These are phyloP conservation scores for Leersia perrieri DNA, from an alignment of 176 grass and related monocot species.

Conservation along the genomic window DNA sequence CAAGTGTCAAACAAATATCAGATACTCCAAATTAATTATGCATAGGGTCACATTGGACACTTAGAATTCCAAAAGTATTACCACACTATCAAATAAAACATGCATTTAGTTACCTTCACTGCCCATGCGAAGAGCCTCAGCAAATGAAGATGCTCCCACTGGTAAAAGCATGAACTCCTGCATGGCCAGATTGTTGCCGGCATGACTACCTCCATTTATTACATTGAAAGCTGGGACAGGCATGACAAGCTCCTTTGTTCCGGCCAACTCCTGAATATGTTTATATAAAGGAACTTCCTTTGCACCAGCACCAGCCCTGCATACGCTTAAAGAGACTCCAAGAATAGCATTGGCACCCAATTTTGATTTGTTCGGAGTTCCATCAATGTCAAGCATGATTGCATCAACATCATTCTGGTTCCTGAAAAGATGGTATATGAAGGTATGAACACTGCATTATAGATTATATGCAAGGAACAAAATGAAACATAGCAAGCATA, in stretches of 20 bases:
- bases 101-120: slow-evolving; percentile 67
- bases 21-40: neutral
- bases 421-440: slow-evolving; percentile 43
- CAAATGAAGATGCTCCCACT: slow-evolving; percentile 77
- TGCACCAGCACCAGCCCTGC: slow-evolving; percentile 73
- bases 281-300: slow-evolving; percentile 89
- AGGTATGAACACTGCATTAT: slow-evolving; percentile 1
- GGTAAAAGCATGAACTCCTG: slow-evolving; percentile 99
- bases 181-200: slow-evolving; percentile 98
- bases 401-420: slow-evolving; percentile 83
- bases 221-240: slow-evolving; percentile 99
- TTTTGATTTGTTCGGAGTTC: slow-evolving; percentile 87
- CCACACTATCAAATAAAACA: neutral
- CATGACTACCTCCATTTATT: slow-evolving; percentile 97
- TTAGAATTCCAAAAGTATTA: neutral
- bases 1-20: neutral
- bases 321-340: slow-evolving; percentile 94
- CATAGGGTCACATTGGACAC: neutral
- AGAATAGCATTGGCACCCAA: slow-evolving; percentile 96
- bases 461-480: neutral
- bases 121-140: slow-evolving; percentile 81
- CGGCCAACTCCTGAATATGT: slow-evolving; percentile 90
- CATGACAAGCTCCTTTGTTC: slow-evolving; percentile 89
- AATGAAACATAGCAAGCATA: neutral
- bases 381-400: slow-evolving; percentile 96